Evolutionary conservation across 2,329 filamentous ascomycete genomes (phyloP).

Genomic region (Cladosporium oxysporum): DNA sequence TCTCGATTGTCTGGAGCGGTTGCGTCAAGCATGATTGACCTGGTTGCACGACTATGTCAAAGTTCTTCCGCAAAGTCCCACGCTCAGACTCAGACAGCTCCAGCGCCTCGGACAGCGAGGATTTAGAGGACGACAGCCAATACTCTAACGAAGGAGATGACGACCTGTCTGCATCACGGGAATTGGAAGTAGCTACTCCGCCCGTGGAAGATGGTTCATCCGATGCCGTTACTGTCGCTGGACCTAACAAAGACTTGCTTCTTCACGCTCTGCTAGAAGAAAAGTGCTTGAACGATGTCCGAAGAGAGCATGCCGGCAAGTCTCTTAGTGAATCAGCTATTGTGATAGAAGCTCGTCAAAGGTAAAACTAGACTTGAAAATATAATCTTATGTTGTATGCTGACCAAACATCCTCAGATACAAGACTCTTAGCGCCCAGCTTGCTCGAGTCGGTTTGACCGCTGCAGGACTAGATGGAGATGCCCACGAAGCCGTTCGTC

Average conservation of each 20-base stretch:
- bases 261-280: conserved; percentile 51
- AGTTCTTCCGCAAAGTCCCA: conserved; percentile 21
- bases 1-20: background rate
- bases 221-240: conserved; percentile 9
- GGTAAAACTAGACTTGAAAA: background rate
- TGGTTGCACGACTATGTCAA: conserved; percentile 18
- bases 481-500: conserved; percentile 35
- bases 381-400: background rate
- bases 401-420: conserved; percentile 38
- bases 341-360: conserved; percentile 8
- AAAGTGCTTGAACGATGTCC: conserved; percentile 43
- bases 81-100: conserved; percentile 11
- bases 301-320: conserved; percentile 31
- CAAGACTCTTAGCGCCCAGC: conserved; percentile 38
- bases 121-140: background rate
- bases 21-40: conserved; percentile 5
- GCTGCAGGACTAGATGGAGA: conserved; percentile 43
- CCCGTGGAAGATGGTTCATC: conserved; percentile 4
- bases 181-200: conserved; percentile 7
- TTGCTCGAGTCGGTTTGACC: conserved; percentile 40
- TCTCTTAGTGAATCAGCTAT: conserved; percentile 9
- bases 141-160: background rate
- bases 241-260: conserved; percentile 38
- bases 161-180: background rate
- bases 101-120: conserved; percentile 17